Conservation (phyloP, 768 basidiomycete species). For the Rhizopogon rudus region DNA sequence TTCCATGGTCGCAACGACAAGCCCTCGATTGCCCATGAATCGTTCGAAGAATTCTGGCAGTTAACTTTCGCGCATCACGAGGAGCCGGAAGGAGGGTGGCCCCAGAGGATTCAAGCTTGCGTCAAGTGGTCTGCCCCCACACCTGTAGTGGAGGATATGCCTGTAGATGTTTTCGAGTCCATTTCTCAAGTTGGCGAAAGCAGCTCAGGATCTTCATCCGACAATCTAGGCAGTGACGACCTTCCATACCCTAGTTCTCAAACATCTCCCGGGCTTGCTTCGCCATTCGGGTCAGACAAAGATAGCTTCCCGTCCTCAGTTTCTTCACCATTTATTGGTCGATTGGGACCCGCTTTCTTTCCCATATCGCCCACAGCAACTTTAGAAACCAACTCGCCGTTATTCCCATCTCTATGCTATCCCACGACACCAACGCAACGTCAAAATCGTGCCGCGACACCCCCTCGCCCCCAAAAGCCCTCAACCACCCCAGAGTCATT, state of each 20-base stretch:
- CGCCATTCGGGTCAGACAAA: not conserved
- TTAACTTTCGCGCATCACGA: constrained; percentile 35
- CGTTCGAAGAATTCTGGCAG: constrained; percentile 64
- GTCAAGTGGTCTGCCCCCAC: constrained; percentile 15
- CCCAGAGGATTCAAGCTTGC: constrained; percentile 37
- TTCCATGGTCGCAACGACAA: constrained; percentile 50
- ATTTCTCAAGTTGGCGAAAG: constrained; percentile 12
- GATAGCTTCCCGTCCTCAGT: not conserved
- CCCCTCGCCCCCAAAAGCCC: constrained; percentile 33
- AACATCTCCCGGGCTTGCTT: constrained; percentile 5
- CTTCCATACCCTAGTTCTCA: constrained; percentile 5
- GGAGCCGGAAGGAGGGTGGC: constrained; percentile 50
- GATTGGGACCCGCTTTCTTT: constrained; percentile 25
- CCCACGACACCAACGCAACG: constrained; percentile 27
- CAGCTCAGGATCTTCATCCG: constrained; percentile 6
- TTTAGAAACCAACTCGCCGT: constrained; percentile 6
- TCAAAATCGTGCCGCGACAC: constrained; percentile 22
- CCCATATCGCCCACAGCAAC: constrained; percentile 1
- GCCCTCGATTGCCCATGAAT: constrained; percentile 36
- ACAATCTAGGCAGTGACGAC: constrained; percentile 2
- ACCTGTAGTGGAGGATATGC: not conserved
- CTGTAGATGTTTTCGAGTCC: not conserved
- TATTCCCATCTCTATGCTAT: constrained; percentile 3
- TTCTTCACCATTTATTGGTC: constrained; percentile 19
- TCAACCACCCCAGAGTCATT: constrained; percentile 25